Evolutionary conservation across 2,329 filamentous ascomycete genomes (phyloP), one percentile per base, ranked within the genome.

Genomic region (Sporothrix globosa): DNA sequence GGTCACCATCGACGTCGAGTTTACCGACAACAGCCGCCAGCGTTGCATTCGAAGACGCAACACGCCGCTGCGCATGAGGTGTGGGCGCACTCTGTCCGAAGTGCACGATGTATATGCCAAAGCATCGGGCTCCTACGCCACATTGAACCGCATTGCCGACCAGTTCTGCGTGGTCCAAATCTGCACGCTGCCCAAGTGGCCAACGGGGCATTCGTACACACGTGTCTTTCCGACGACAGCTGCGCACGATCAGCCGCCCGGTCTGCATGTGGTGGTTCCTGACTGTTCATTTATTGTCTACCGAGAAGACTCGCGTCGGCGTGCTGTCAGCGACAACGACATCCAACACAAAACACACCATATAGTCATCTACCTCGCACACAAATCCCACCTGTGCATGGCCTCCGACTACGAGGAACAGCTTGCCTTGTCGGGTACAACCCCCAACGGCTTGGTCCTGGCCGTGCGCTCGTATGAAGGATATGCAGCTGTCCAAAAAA

Each of bases 241-340:
- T 17, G 17, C 9, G n/a, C 34, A 41, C 34, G 56, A 60, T 19
- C 19, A 11, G 10, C 30, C 56, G 9, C 56, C 56, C 7, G 56
- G 56, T 7, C 34, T 60, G 56, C 30, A 41, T 13, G 3, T 60
- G 1, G 14, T 14, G 44, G 58, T 63, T 13, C n/a, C 19, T 27
- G 21, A 44, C 17, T 63, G 39, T 46, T 11, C 30, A 27, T 63
- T 24, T 63, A 63, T 63, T 63, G 21, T 63, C 39, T 63, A 63
- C 17, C 39, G 58, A 63, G 17, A 24, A 19, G 19, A 27, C 30
- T 10, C 30, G 10, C 21, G 7, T 5, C 6, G 14, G 14, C 54
- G 30, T 6, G 30, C 19, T 30, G 5, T 30, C 6, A 60, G 9
- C 7, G 39, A 63, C n/a, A 41, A 46, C 54, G 30, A 24, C 3